Evolutionary conservation across 1,284 basidiomycete genomes (phyloP).

Genomic region (Ustilago sp.): DNA sequence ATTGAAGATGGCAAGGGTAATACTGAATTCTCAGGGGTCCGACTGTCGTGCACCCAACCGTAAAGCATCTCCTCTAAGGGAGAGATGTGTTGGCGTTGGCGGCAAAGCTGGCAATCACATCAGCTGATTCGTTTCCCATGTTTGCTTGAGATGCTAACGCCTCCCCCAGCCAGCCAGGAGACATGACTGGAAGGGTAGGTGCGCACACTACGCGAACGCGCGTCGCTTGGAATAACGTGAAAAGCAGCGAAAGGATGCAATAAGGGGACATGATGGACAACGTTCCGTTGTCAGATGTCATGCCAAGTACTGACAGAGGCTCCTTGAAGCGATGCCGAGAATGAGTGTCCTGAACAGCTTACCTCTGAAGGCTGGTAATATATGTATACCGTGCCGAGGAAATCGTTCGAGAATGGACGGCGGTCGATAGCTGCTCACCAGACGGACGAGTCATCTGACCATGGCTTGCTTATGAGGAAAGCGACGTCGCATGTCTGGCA

Average conservation of each 20-base stretch:
- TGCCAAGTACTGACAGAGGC: no score
- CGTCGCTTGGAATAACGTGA: not conserved
- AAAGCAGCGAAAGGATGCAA: not conserved
- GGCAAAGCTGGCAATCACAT: not conserved
- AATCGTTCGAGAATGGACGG: no score
- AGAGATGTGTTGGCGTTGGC: not conserved
- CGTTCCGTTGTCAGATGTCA: no score
- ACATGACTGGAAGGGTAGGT: not conserved
- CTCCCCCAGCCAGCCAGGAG: slow-evolving; percentile 1
- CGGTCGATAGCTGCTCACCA: no score
- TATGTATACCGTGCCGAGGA: no score
- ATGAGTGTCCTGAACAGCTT: no score
- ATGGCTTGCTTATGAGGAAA: no score
- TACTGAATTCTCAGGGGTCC: not conserved
- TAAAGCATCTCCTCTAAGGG: not conserved
- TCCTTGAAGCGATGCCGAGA: no score
- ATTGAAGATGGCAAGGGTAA: not conserved
- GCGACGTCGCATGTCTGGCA: no score
- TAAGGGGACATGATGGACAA: no score
- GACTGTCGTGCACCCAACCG: not conserved
- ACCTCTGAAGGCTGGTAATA: no score
- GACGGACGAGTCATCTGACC: no score
- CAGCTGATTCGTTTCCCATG: not conserved
- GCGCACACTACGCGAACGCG: not conserved
- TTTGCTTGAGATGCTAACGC: slow-evolving; percentile 2